Conservation (phyloP, 169 alveolate genomes). For the Eimeria sp. region DNA sequence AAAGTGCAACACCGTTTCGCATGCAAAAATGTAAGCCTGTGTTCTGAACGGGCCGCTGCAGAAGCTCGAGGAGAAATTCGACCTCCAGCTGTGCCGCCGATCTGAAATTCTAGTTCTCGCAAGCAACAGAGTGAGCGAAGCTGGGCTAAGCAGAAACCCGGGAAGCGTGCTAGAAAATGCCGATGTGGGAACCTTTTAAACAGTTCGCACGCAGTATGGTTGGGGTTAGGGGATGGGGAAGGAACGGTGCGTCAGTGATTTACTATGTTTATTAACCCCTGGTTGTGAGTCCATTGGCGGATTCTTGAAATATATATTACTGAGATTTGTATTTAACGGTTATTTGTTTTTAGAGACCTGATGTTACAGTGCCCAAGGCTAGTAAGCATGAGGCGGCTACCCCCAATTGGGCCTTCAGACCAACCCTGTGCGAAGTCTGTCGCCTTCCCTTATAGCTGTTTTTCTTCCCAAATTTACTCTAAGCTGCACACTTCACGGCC, state of each 20-base stretch:
- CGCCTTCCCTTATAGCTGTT: not conserved
- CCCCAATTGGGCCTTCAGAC: constrained; percentile 18
- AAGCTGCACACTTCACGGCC: not conserved
- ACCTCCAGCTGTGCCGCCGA: constrained; percentile 31
- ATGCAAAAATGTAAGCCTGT: not conserved
- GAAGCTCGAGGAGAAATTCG: constrained; percentile 17
- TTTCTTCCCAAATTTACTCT: not conserved
- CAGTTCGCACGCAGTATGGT: not conserved
- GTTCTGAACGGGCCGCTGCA: constrained; percentile 5
- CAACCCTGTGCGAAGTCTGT: constrained; percentile 68
- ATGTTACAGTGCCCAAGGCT: not conserved
- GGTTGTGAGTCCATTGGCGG: too few relatives aligned
- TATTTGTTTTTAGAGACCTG: not conserved
- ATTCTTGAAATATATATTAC: too few relatives aligned
- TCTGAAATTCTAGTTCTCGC: constrained; percentile 34
- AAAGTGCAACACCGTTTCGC: not conserved
- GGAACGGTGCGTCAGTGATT: not conserved
- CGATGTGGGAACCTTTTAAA: not conserved
- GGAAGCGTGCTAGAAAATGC: not conserved
- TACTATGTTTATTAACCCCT: not conserved
- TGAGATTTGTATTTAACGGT: too few relatives aligned
- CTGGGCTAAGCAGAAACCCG: not conserved
- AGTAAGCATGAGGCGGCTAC: not conserved
- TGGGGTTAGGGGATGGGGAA: not conserved
- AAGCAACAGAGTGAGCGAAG: not conserved